These are phyloP conservation scores for Salix suchowensis DNA, from an alignment of 345 rosid species.

Conservation along the genomic window DNA sequence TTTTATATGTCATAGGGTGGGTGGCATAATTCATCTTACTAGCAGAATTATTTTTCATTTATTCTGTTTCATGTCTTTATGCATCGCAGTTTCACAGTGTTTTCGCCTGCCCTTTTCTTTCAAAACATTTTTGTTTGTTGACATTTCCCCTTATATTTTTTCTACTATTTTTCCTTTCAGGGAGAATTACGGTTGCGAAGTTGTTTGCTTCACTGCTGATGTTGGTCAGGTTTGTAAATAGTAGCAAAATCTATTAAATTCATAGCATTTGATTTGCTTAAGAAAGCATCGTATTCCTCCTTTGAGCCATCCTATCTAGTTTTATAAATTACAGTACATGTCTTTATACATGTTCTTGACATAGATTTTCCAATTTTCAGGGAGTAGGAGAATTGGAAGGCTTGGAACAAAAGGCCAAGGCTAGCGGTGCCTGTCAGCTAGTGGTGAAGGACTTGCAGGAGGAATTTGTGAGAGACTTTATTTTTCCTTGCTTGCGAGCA, in stretches of 20 bases:
- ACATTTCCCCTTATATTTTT: neutral
- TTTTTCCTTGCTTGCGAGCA: constrained; percentile 88
- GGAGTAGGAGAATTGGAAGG: constrained; percentile 88
- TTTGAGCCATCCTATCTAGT: neutral
- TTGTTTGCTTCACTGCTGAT: constrained; percentile 98
- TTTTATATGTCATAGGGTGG: neutral
- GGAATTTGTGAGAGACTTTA: constrained; percentile 84
- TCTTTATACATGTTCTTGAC: neutral
- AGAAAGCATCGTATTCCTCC: neutral
- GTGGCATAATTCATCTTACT: neutral
- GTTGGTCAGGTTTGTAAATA: constrained; percentile 79
- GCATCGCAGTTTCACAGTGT: neutral
- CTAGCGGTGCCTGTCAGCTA: constrained; percentile 92
- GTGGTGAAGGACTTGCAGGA: constrained; percentile 86
- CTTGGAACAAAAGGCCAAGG: constrained; percentile 85
- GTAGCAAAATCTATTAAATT: neutral
- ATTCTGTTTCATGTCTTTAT: neutral
- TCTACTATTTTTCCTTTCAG: constrained; percentile 27
- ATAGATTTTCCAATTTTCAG: constrained; percentile 33
- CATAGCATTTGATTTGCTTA: neutral
- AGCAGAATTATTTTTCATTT: neutral
- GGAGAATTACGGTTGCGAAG: constrained; percentile 98
- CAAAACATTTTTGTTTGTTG: neutral
- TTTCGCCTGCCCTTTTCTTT: neutral
- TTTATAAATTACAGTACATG: neutral